Conservation (phyloP, 148 eudicot species). For the Salicornia ramosissima region DNA sequence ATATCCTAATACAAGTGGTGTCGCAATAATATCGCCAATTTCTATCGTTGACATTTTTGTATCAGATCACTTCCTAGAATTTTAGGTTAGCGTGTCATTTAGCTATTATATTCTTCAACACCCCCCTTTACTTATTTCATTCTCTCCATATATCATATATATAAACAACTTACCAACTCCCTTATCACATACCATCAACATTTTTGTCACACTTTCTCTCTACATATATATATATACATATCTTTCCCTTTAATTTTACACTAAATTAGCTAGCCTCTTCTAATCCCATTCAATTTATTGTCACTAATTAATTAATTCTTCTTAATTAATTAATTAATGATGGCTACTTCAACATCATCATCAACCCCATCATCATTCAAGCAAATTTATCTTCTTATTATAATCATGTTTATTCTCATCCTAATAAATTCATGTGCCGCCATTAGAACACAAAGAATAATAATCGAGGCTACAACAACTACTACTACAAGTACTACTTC, state of each 20-base stretch:
- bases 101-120: not conserved
- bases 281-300: too few species aligned
- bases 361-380: slow-evolving; percentile 10
- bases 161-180: slow-evolving; percentile 13
- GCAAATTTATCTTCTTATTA: slow-evolving; percentile 14
- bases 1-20: too few species aligned
- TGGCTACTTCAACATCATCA: slow-evolving; percentile 13
- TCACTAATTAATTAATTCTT: too few species aligned
- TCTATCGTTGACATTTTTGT: slow-evolving; percentile 20
- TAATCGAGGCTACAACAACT: not conserved
- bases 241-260: slow-evolving; percentile 11
- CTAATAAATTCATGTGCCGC: slow-evolving; percentile 19
- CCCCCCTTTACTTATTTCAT: not conserved
- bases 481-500: not conserved
- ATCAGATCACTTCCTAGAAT: slow-evolving; percentile 11
- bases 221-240: too few species aligned
- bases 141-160: not conserved
- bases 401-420: slow-evolving; percentile 5
- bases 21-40: not conserved
- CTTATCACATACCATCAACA: too few species aligned
- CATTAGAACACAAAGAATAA: slow-evolving; percentile 4
- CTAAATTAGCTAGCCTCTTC: slow-evolving; percentile 5
- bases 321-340: too few species aligned
- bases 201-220: slow-evolving; percentile 7
- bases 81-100: not conserved